Conservation (phyloP, 2,329 filamentous ascomycete species). For the Cladosporium sp. region DNA sequence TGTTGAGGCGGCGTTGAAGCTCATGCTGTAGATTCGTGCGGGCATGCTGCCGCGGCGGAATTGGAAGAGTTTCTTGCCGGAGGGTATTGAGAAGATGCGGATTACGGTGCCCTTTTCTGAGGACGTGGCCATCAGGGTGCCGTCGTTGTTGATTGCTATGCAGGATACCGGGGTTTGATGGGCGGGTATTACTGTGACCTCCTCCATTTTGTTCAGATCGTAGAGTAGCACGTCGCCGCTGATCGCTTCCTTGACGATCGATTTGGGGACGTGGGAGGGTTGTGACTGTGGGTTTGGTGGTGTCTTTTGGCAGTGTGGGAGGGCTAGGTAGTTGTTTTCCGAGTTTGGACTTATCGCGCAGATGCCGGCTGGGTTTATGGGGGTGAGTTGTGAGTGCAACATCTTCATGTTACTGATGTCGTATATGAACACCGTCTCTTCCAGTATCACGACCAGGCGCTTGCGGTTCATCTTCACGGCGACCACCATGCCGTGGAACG, state of each 20-base stretch:
- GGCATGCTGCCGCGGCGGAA: slow-evolving; percentile 95
- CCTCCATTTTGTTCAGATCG: slow-evolving; percentile 82
- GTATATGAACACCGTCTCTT: slow-evolving; percentile 96
- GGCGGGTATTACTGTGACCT: slow-evolving; percentile 91
- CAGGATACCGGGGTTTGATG: slow-evolving; percentile 88
- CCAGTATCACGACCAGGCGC: slow-evolving; percentile 84
- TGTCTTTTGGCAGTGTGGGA: slow-evolving; percentile 70
- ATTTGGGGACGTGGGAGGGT: slow-evolving; percentile 82
- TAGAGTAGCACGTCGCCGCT: slow-evolving; percentile 91
- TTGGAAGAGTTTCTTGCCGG: slow-evolving; percentile 89
- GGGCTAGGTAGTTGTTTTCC: slow-evolving; percentile 92
- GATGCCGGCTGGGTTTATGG: slow-evolving; percentile 81
- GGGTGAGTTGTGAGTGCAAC: slow-evolving; percentile 86
- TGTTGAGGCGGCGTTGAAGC: slow-evolving; percentile 91
- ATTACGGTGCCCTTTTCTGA: slow-evolving; percentile 98
- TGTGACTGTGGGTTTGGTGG: slow-evolving; percentile 36
- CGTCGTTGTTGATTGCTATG: slow-evolving; percentile 87
- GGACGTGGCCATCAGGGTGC: slow-evolving; percentile 85
- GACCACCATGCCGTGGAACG: slow-evolving; percentile 92
- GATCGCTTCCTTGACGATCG: slow-evolving; percentile 65
- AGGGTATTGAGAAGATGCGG: slow-evolving; percentile 86
- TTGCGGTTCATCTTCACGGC: slow-evolving; percentile 93
- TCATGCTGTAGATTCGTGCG: slow-evolving; percentile 96
- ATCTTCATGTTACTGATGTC: slow-evolving; percentile 99
- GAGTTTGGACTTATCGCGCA: slow-evolving; percentile 91